Conservation (phyloP, 257 asterid species). For the Capsicum rhomboideum region DNA sequence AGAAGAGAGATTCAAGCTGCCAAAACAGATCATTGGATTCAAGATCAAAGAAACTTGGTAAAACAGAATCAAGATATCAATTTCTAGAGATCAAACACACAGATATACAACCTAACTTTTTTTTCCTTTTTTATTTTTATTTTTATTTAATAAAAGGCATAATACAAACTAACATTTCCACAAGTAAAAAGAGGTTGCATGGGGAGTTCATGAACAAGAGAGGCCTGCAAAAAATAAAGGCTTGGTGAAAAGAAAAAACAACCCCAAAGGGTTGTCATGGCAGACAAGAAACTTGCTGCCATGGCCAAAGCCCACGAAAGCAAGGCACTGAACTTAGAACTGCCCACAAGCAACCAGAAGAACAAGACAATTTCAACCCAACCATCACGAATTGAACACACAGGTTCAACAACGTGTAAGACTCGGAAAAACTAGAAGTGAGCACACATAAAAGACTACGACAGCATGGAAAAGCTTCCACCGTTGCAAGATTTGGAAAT, state of each 20-base stretch:
- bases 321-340: slow-evolving; percentile 36
- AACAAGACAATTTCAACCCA: slow-evolving; percentile 17
- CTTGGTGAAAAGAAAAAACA: slow-evolving; percentile 49
- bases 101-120: slow-evolving; percentile 3
- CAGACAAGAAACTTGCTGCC: slow-evolving; percentile 47
- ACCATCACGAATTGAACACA: slow-evolving; percentile 12
- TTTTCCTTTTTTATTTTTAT: neutral
- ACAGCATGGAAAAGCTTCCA: slow-evolving; percentile 2
- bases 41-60: neutral
- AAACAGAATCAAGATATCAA: neutral
- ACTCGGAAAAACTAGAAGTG: slow-evolving; percentile 19
- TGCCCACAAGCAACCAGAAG: slow-evolving; percentile 32
- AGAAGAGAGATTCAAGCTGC: no score
- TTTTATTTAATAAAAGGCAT: neutral
- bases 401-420: slow-evolving; percentile 12
- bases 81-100: neutral
- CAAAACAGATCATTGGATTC: neutral
- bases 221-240: slow-evolving; percentile 65
- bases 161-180: neutral
- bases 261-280: slow-evolving; percentile 42
- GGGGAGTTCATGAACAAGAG: slow-evolving; percentile 31
- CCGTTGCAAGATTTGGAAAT: neutral
- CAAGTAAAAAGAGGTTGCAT: slow-evolving; percentile 15
- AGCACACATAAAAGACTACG: slow-evolving; percentile 6
- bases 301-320: slow-evolving; percentile 52